Evolutionary conservation across 495 filamentous ascomycete species (phyloP), one percentile per base, ranked within the genome.

Genomic region (Aspergillus affinis): DNA sequence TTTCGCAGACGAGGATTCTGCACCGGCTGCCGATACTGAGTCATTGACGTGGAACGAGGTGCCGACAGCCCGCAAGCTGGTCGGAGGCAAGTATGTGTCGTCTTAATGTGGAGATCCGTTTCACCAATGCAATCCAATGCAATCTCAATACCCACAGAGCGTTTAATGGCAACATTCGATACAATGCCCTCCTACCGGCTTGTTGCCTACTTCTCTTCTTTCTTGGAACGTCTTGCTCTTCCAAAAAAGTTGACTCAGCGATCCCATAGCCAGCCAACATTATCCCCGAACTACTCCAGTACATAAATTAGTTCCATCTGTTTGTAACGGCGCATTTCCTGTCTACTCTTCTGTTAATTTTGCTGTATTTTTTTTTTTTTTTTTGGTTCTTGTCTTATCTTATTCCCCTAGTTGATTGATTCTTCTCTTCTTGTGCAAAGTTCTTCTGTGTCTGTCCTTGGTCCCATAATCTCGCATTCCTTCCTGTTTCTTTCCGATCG

Each of bases 41-140:
- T 76, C 75, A 17, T 73, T 76, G 27, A 78, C 70, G 49, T 98
- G 93, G 94, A 86, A 84, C 32, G 84, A 88, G 21, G 83, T 97
- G 46, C 83, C 84, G 20, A 82, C 86, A 0, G 77, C 84, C 54
- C 88, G 85, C 77, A 93, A 87, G 73, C 65, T 96, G 57, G 78
- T 88, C 23, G 89, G 86, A 68, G 92, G 92, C 48, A 93, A 90
- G 75, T 96, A 93, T 60, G 71, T 75, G 17, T 69, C 77, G 50
- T 64, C 75, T 32, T 79, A 61, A 52, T 20, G n/a, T n/a, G n/a
- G n/a, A n/a, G n/a, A n/a, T n/a, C n/a, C n/a, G n/a, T n/a, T n/a
- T n/a, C n/a, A 41, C 36, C 13, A 41, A 41, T 41, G 12, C 36
- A 41, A 13, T 41, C 9, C 12, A 32, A 32, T 15, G 10, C 12